Evolutionary conservation across 257 asterid genomes (phyloP).

Genomic region (Solanum pennellii): DNA sequence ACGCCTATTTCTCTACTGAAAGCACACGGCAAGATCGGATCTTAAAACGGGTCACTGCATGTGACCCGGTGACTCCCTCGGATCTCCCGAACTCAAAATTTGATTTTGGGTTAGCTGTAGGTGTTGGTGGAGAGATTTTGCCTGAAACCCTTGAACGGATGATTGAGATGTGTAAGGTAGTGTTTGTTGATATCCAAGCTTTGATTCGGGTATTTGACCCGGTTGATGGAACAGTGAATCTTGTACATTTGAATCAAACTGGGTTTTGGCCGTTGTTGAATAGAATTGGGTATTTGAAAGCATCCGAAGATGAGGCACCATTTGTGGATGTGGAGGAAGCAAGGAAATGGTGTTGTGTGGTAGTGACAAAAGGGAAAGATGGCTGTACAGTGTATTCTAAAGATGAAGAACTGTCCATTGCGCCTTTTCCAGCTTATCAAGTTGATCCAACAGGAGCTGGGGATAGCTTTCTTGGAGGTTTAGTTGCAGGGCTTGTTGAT

Average conservation of each 20-base stretch:
- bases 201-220: conserved; percentile 65
- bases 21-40: conserved; percentile 60
- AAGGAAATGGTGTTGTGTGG: conserved; percentile 62
- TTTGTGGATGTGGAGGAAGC: conserved; percentile 59
- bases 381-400: conserved; percentile 60
- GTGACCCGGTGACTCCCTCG: conserved; percentile 49
- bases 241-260: conserved; percentile 45
- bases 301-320: conserved; percentile 77
- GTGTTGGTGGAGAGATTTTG: conserved; percentile 81
- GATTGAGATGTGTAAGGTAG: conserved; percentile 61
- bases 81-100: conserved; percentile 55
- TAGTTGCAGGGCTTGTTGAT: conserved; percentile 63
- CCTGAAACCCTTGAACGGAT: conserved; percentile 69
- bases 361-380: conserved; percentile 83
- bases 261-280: conserved; percentile 48
- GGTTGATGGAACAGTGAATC: conserved; percentile 52
- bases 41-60: conserved; percentile 51
- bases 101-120: conserved; percentile 79
- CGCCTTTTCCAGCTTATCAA: conserved; percentile 66
- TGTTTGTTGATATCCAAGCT: conserved; percentile 83
- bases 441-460: conserved; percentile 99
- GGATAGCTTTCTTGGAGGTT: conserved; percentile 88
- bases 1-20: conserved; percentile 65
- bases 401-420: conserved; percentile 49
- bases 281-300: conserved; percentile 62